Evolutionary conservation across 2,329 filamentous ascomycete genomes (phyloP).

Genomic region (Calonectria leucothoes): DNA sequence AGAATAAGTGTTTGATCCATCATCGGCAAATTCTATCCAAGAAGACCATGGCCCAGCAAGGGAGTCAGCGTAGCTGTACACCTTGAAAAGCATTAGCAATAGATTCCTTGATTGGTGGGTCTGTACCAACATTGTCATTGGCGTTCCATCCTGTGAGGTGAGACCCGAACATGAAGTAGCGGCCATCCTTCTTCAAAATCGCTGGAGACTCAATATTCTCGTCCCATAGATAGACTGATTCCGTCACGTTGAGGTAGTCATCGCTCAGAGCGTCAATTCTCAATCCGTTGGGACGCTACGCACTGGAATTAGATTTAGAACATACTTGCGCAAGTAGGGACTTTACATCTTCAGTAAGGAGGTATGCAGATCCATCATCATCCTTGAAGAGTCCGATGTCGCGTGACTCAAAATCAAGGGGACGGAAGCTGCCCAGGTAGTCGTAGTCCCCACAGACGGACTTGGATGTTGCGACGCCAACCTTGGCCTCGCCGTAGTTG

Average conservation of each 20-base stretch:
- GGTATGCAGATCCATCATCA: constrained; percentile 69
- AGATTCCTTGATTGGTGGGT: fast-evolving
- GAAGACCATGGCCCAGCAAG: constrained; percentile 70
- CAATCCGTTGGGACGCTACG: constrained; percentile 65
- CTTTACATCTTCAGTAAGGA: constrained; percentile 71
- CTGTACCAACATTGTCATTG: constrained; percentile 67
- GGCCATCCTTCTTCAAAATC: constrained; percentile 67
- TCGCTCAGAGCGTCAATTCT: constrained; percentile 67
- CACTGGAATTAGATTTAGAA: not conserved
- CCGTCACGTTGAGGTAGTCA: constrained; percentile 66
- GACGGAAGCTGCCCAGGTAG: constrained; percentile 49
- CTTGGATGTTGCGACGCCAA: constrained; percentile 71
- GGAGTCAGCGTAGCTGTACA: constrained; percentile 68
- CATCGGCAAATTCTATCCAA: constrained; percentile 69
- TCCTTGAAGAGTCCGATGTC: constrained; percentile 73
- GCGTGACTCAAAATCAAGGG: constrained; percentile 54
- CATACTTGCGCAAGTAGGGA: fast-evolving
- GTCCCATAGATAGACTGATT: constrained; percentile 62
- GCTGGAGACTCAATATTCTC: constrained; percentile 72
- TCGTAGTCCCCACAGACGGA: constrained; percentile 70
- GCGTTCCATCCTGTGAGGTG: constrained; percentile 67
- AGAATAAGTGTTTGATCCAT: constrained; percentile 66
- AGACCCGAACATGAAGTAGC: constrained; percentile 75
- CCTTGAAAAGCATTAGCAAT: constrained; percentile 23
- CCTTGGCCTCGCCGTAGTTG: constrained; percentile 72